Percentiles rank a stretch among this genome's conserved stretches.
Evolutionary conservation across 1,284 basidiomycete genomes (phyloP).

Genomic region (Peniophora sp.): DNA sequence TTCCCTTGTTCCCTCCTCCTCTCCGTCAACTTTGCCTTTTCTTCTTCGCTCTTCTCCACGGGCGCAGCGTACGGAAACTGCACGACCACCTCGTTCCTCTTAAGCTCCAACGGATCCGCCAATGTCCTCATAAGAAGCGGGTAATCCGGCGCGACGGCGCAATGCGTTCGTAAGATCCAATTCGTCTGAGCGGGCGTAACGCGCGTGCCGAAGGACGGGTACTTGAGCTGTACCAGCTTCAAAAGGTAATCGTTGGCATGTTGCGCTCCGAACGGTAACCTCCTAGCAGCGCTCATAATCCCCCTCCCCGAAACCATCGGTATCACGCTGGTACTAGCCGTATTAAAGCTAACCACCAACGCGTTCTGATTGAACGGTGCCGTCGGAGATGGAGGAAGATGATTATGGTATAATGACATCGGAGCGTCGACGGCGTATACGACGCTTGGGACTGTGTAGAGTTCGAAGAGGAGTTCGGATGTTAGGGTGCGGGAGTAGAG

Average conservation of each 20-base stretch:
- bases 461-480: constrained; percentile 95
- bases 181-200: constrained; percentile 49
- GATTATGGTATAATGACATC: constrained; percentile 87
- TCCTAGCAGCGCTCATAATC: constrained; percentile 75
- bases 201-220: constrained; percentile 73
- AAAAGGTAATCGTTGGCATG: constrained; percentile 90
- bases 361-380: constrained; percentile 56
- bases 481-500: constrained; percentile 91
- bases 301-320: constrained; percentile 79
- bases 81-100: constrained; percentile 63
- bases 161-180: constrained; percentile 89
- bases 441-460: constrained; percentile 82
- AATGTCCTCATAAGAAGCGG: constrained; percentile 57
- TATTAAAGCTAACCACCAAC: constrained; percentile 78
- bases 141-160: constrained; percentile 83
- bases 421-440: constrained; percentile 88
- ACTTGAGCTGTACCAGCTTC: constrained; percentile 92
- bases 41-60: constrained; percentile 90
- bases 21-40: constrained; percentile 72
- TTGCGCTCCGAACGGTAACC: constrained; percentile 93
- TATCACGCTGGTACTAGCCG: constrained; percentile 80
- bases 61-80: constrained; percentile 78
- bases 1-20: constrained; percentile 79
- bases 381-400: constrained; percentile 26
- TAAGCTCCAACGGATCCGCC: constrained; percentile 55